phyloP scores from a whole-genome alignment of 768 basidiomycete genomes.

The Coprinopsis cinerea region DNA sequence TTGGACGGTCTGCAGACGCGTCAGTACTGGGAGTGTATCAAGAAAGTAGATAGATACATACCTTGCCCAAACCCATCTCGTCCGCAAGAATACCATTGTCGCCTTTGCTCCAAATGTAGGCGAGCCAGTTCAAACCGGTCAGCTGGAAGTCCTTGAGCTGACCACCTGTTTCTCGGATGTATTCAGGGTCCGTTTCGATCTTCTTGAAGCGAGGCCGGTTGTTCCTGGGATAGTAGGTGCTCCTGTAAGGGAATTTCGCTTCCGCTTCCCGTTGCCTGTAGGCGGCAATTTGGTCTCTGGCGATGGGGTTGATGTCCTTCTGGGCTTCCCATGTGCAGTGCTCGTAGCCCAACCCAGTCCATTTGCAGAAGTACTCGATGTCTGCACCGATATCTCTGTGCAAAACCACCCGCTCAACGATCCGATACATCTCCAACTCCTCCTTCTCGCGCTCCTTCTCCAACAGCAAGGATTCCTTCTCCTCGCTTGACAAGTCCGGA shows the following conservation, averaged over 20 bases:
- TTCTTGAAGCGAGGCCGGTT: slow-evolving; percentile 76
- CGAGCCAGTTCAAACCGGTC: slow-evolving; percentile 98
- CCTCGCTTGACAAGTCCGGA: slow-evolving; percentile 74
- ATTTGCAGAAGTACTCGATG: slow-evolving; percentile 94
- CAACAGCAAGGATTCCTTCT: slow-evolving; percentile 81
- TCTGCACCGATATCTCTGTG: slow-evolving; percentile 57
- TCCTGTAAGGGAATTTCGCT: slow-evolving; percentile 83
- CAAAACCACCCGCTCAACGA: slow-evolving; percentile 84
- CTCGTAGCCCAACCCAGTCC: slow-evolving; percentile 88
- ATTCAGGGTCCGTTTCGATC: slow-evolving; percentile 84
- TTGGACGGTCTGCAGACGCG: slow-evolving; percentile 71
- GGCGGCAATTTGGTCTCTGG: slow-evolving; percentile 71
- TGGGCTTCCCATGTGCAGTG: slow-evolving; percentile 94
- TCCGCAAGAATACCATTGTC: slow-evolving; percentile 98
- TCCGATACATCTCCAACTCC: slow-evolving; percentile 85
- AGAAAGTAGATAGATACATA: slow-evolving; percentile 22
- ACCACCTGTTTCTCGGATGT: slow-evolving; percentile 73
- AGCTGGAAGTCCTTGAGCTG: slow-evolving; percentile 96
- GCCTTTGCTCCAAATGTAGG: slow-evolving; percentile 90
- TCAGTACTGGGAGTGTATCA: slow-evolving; percentile 11
- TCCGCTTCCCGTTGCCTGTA: slow-evolving; percentile 74
- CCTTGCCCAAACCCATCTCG: slow-evolving; percentile 99
- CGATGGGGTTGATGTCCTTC: slow-evolving; percentile 73
- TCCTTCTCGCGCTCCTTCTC: slow-evolving; percentile 90
- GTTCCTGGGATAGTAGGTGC: slow-evolving; percentile 55